Base-by-base conservation (phyloP, 2,329 filamentous ascomycete species). In the Cordyceps fumosorosea region DNA sequence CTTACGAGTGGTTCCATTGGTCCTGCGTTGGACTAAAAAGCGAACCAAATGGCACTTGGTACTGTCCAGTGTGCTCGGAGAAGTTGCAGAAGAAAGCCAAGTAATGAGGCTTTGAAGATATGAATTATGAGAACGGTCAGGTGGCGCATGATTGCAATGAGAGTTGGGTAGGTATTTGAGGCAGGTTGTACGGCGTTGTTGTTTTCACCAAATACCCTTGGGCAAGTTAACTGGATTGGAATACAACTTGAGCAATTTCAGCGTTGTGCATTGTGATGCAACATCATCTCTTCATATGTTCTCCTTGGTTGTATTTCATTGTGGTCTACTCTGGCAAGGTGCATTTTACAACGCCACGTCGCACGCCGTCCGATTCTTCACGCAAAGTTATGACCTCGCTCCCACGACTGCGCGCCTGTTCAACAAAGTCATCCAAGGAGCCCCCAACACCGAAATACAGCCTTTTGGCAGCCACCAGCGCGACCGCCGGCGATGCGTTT, bases 1-100 rank as follows among this genome's bases (percentile, higher is more conserved):
- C 87, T 53, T 90, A 85, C 70, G 90, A 95, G 76, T 95, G 90
- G 90, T 95, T 95, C 73, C 90, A 95, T 76, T 95, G 90, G 89
- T 86, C 80, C 50, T 89, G 86, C 68, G 86, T 89, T 56, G 84
- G 85, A 22, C 78, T 89, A 37, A 88, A 86, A 74, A 87, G 82
- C 68, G 86, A 88, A 71, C 86, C 86, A 8, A 84, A 83, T 62
- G 86, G 86, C 37, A 86, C 80, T 26, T 89, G 86, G 86, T 88
- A 83, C 70, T 89, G 86, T 67, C 85, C 86, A 2, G 77, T 81
- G 6, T 89, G 86, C 65, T 80, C 78, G 18, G 80, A 83, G 65
- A 81, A 78, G 67, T 76, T 80, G 69, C 77, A 78, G 67, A 82
- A 78, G 76, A 78, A 69, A 26, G 34, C 14, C 12, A 63, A 60